phyloP scores from a whole-genome alignment of 345 rosid genomes.

The Nasturtium officinale region DNA sequence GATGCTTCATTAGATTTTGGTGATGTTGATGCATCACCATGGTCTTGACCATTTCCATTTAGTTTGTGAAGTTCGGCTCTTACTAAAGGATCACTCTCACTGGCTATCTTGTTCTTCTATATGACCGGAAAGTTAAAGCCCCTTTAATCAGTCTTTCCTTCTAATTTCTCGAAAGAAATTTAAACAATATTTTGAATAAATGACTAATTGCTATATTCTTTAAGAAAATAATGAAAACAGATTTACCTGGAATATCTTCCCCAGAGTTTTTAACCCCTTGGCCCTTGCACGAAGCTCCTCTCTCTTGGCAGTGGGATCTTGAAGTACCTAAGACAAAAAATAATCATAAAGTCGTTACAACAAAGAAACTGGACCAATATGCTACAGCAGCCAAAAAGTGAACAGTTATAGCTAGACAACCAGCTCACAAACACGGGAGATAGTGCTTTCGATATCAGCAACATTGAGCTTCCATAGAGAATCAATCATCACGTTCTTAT shows the following conservation, averaged over 20 bases:
- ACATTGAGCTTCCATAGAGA: conserved; percentile 98
- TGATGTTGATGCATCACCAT: conserved; percentile 52
- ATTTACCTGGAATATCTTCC: conserved; percentile 90
- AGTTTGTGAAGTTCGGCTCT: conserved; percentile 48
- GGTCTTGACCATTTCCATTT: conserved; percentile 62
- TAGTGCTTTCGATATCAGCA: conserved; percentile 93
- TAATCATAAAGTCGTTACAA: not conserved
- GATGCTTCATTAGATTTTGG: conserved; percentile 59
- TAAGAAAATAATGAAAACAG: not conserved
- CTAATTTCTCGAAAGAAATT: not conserved
- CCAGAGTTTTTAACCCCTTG: conserved; percentile 90
- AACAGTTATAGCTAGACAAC: conserved; percentile 49
- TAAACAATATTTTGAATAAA: conserved; percentile 18
- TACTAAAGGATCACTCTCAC: conserved; percentile 61
- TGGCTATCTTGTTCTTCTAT: conserved; percentile 69
- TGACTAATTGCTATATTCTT: conserved; percentile 2
- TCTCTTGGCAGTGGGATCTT: conserved; percentile 77
- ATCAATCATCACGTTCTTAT: conserved; percentile 91
- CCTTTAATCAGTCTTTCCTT: conserved; percentile 7
- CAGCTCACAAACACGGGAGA: conserved; percentile 95
- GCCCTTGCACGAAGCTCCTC: conserved; percentile 93
- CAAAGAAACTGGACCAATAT: conserved; percentile 34
- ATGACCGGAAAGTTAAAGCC: conserved; percentile 25
- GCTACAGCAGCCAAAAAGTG: conserved; percentile 8
- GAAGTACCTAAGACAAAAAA: conserved; percentile 71